A percentile compares a stretch with the other conserved stretches of the same genome.
These are phyloP conservation scores for Boletus subcaerulescens DNA, from an alignment of 768 basidiomycete genomes.

Conservation along the genomic window DNA sequence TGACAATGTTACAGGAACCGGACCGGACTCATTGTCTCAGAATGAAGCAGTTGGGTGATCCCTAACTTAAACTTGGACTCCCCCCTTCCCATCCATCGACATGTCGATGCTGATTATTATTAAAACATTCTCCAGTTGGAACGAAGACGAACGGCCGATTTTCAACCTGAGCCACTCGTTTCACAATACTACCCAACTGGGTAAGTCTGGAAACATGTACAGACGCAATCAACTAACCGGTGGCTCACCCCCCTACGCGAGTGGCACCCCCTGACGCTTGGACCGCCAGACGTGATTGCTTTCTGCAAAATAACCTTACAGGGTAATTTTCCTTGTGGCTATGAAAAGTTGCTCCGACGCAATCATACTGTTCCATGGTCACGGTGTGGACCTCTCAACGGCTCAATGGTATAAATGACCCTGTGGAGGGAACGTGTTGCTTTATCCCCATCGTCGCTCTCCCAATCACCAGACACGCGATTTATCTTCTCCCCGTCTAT, in stretches of 20 bases:
- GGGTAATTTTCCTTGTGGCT: constrained; percentile 9
- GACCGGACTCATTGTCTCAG: constrained; percentile 5
- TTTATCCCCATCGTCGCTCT: neutral
- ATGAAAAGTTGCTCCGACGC: constrained; percentile 19
- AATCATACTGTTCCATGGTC: constrained; percentile 22
- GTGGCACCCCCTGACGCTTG: constrained; percentile 16
- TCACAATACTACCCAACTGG: neutral
- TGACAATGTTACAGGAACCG: neutral
- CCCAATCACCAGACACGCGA: neutral
- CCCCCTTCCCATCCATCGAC: neutral
- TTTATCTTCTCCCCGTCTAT: neutral
- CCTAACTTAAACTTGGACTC: neutral
- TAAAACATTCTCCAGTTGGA: neutral
- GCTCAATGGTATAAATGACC: constrained; percentile 19
- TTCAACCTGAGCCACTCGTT: too few relatives aligned
- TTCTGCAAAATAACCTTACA: constrained; percentile 14
- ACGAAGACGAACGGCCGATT: too few relatives aligned
- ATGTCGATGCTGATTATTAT: neutral
- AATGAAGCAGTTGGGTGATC: constrained; percentile 1
- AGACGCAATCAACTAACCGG: constrained; percentile 29
- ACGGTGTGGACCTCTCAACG: constrained; percentile 4
- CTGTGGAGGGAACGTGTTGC: neutral
- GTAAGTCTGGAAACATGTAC: constrained; percentile 13
- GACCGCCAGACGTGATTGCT: constrained; percentile 20
- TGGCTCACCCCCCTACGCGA: constrained; percentile 19